phyloP scores from a whole-genome alignment of 306 rosid species.

The Erythrophleum fordii region DNA sequence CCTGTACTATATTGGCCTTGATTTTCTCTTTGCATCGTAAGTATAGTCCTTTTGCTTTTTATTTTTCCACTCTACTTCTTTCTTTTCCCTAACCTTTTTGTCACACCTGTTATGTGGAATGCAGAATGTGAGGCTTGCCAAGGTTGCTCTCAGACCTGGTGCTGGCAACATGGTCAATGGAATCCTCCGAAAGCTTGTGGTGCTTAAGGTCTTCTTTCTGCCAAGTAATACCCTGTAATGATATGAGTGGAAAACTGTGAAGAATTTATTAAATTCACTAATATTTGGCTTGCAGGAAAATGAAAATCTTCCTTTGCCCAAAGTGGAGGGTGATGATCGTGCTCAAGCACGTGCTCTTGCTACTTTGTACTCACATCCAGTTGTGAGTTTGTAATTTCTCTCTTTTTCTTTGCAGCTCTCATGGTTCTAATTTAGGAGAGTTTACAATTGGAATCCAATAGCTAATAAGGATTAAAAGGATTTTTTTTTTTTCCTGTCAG shows the following conservation, averaged over 20 bases:
- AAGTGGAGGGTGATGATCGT: slow-evolving; percentile 85
- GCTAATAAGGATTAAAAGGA: neutral
- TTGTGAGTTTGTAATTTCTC: slow-evolving; percentile 55
- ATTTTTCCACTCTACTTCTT: neutral
- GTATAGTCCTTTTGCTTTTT: neutral
- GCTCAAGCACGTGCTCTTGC: slow-evolving; percentile 90
- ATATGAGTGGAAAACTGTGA: neutral
- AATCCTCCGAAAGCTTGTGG: slow-evolving; percentile 76
- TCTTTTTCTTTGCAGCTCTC: slow-evolving; percentile 3
- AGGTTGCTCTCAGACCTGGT: slow-evolving; percentile 88
- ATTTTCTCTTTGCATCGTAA: neutral
- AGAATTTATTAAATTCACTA: slow-evolving; percentile 31
- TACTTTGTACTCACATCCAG: slow-evolving; percentile 82
- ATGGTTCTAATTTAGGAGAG: slow-evolving; percentile 25
- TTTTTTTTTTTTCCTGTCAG: neutral
- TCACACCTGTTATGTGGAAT: slow-evolving; percentile 20
- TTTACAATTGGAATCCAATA: slow-evolving; percentile 10
- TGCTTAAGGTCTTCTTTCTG: slow-evolving; percentile 61
- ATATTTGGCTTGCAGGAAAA: slow-evolving; percentile 60
- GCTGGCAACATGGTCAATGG: slow-evolving; percentile 96
- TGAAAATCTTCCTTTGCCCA: slow-evolving; percentile 75
- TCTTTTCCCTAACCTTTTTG: neutral
- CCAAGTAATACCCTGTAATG: slow-evolving; percentile 12
- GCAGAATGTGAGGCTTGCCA: slow-evolving; percentile 92
- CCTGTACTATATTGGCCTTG: neutral